phyloP scores from a whole-genome alignment of 1,284 basidiomycete species.

The Gymnopus androsaceus region DNA sequence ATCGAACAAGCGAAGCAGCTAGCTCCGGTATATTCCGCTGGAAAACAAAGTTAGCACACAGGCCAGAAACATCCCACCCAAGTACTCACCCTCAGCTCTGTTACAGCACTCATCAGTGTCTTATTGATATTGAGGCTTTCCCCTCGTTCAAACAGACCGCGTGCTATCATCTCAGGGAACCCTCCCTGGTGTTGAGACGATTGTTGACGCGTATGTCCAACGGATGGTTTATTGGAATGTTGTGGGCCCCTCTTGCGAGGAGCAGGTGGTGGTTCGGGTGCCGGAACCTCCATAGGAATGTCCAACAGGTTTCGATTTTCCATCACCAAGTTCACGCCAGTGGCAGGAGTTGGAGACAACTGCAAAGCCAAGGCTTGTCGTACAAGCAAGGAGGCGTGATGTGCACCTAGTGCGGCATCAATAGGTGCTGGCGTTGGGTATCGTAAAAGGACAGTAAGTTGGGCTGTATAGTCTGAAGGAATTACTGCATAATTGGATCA shows the following conservation, averaged over 20 bases:
- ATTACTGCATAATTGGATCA: slow-evolving; percentile 60
- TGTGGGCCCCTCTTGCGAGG: slow-evolving; percentile 38
- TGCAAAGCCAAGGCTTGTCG: slow-evolving; percentile 81
- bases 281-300: slow-evolving; percentile 68
- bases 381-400: slow-evolving; percentile 71
- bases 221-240: slow-evolving; percentile 20
- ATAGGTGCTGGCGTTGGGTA: slow-evolving; percentile 64
- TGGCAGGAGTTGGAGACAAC: slow-evolving; percentile 69
- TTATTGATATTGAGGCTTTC: slow-evolving; percentile 81
- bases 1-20: slow-evolving; percentile 63
- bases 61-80: slow-evolving; percentile 11
- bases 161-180: slow-evolving; percentile 70
- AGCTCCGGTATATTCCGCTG: slow-evolving; percentile 85
- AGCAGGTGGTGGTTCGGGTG: slow-evolving; percentile 49
- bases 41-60: not conserved
- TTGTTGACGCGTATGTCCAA: slow-evolving; percentile 38
- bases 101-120: slow-evolving; percentile 74
- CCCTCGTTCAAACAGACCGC: slow-evolving; percentile 70
- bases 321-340: slow-evolving; percentile 72
- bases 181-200: slow-evolving; percentile 47
- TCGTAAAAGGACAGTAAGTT: slow-evolving; percentile 81
- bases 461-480: slow-evolving; percentile 79
- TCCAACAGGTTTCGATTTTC: slow-evolving; percentile 81
- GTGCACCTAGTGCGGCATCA: slow-evolving; percentile 35
- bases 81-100: slow-evolving; percentile 63